Conservation (phyloP, 768 basidiomycete species). For the Lactarius hengduanensis region DNA sequence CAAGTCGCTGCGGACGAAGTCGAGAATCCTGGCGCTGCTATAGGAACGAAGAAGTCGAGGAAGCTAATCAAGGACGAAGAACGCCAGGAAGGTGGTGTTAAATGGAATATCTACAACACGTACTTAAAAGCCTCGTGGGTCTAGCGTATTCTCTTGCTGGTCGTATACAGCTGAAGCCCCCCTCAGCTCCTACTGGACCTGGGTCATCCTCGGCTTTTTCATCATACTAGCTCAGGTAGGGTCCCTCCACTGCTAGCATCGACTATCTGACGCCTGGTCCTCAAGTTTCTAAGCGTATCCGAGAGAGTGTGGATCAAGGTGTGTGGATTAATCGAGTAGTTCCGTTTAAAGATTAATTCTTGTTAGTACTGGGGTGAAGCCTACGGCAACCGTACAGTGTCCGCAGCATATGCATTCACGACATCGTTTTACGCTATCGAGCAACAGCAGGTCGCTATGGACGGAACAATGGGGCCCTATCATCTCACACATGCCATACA, state of each 20-base stretch:
- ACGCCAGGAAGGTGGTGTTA: conserved; percentile 76
- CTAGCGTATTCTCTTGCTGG: background rate
- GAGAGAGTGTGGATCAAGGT: conserved; percentile 81
- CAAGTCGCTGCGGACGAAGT: conserved; percentile 33
- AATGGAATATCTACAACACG: conserved; percentile 62
- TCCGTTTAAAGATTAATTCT: background rate
- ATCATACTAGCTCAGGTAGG: conserved; percentile 44
- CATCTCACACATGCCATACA: conserved; percentile 28
- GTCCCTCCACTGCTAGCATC: background rate
- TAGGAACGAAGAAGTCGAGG: conserved; percentile 56
- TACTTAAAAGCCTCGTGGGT: conserved; percentile 73
- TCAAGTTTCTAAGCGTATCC: conserved; percentile 47
- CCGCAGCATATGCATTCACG: conserved; percentile 27
- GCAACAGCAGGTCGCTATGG: conserved; percentile 31
- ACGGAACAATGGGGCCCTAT: conserved; percentile 31
- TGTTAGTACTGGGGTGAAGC: conserved; percentile 58
- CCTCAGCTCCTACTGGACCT: conserved; percentile 63
- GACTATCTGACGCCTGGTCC: background rate
- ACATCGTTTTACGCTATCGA: conserved; percentile 31
- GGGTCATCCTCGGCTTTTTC: conserved; percentile 51
- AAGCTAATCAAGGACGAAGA: conserved; percentile 83
- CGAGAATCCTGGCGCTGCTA: conserved; percentile 34
- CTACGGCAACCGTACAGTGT: conserved; percentile 37
- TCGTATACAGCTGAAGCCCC: background rate
- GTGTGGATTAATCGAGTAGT: background rate